These are phyloP conservation scores for Colletotrichum sp. DNA, from an alignment of 2,329 filamentous ascomycete genomes.

Conservation along the genomic window DNA sequence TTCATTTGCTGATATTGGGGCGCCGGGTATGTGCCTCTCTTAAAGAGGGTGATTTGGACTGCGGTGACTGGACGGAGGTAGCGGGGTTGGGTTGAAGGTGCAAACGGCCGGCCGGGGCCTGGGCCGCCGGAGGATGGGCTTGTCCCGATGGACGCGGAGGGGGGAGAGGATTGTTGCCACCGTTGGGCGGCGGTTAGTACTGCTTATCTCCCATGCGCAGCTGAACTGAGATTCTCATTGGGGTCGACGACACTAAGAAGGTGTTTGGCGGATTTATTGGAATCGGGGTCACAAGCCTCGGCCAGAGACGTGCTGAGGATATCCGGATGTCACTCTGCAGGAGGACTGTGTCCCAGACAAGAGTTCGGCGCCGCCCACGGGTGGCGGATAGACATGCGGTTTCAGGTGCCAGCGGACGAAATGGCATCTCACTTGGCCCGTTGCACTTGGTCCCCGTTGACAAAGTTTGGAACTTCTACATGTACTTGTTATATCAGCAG, in stretches of 20 bases:
- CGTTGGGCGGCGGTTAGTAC: background rate
- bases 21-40: background rate
- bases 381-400: conserved; percentile 3
- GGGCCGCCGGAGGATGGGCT: background rate
- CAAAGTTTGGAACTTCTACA: background rate
- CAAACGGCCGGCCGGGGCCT: background rate
- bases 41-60: background rate
- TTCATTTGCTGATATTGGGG: background rate
- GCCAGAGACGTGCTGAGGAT: background rate
- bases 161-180: background rate
- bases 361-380: background rate
- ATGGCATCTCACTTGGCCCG: background rate
- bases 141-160: background rate
- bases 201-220: background rate
- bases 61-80: background rate
- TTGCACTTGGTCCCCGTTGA: background rate
- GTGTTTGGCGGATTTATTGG: background rate
- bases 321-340: background rate
- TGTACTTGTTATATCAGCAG: background rate
- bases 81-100: background rate
- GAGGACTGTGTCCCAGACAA: background rate
- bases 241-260: background rate
- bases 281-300: background rate
- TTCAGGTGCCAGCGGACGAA: background rate
- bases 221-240: background rate